Evolutionary conservation across 2,329 filamentous ascomycete genomes (phyloP).

Genomic region (Arachnopeziza araneosa): DNA sequence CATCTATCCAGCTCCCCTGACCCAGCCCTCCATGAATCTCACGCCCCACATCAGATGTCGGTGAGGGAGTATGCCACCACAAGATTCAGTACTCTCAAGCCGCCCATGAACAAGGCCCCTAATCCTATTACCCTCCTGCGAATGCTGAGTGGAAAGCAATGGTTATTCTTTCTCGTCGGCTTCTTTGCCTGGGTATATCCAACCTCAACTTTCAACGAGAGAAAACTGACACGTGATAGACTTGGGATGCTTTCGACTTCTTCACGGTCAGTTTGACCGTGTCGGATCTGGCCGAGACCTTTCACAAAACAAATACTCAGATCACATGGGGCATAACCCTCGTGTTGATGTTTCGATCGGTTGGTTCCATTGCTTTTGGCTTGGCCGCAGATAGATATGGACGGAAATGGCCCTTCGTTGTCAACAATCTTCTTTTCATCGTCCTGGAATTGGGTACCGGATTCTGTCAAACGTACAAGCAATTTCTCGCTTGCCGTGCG

Average conservation of each 20-base stretch:
- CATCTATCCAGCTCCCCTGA: neutral
- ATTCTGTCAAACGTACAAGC: slow-evolving; percentile 60
- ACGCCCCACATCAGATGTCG: slow-evolving; percentile 19
- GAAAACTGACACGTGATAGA: slow-evolving; percentile 28
- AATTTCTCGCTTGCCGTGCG: slow-evolving; percentile 67
- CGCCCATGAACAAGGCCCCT: slow-evolving; percentile 54
- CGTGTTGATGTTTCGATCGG: slow-evolving; percentile 66
- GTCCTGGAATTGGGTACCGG: slow-evolving; percentile 68
- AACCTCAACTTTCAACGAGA: neutral
- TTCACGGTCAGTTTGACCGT: slow-evolving; percentile 77
- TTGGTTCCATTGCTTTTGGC: slow-evolving; percentile 72
- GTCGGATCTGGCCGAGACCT: slow-evolving; percentile 59
- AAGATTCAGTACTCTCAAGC: slow-evolving; percentile 50
- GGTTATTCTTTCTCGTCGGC: slow-evolving; percentile 71
- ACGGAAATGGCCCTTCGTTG: slow-evolving; percentile 73
- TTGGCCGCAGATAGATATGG: slow-evolving; percentile 74
- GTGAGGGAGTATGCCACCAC: slow-evolving; percentile 40
- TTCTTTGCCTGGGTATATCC: slow-evolving; percentile 57
- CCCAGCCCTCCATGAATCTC: slow-evolving; percentile 16
- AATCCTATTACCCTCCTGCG: slow-evolving; percentile 67
- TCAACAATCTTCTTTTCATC: slow-evolving; percentile 70
- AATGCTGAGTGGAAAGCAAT: slow-evolving; percentile 59
- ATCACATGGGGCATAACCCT: slow-evolving; percentile 72
- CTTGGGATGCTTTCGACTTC: slow-evolving; percentile 78
- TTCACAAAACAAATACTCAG: slow-evolving; percentile 53